These are phyloP conservation scores for Phylloporus sp. DNA, from an alignment of 768 basidiomycete genomes.

Conservation along the genomic window DNA sequence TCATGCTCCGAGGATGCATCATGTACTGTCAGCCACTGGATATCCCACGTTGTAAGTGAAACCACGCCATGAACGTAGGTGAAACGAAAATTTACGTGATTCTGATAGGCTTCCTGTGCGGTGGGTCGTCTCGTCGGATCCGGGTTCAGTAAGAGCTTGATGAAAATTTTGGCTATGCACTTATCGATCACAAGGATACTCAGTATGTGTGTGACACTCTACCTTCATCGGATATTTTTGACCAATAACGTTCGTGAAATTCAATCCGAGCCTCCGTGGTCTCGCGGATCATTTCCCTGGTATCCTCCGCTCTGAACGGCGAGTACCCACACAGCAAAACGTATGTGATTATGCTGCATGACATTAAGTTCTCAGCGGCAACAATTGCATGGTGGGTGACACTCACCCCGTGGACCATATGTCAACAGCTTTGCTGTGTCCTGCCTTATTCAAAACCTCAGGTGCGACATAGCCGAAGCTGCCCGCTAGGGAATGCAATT, in stretches of 20 bases:
- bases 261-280: slow-evolving; percentile 82
- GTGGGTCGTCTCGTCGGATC: slow-evolving; percentile 72
- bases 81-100: slow-evolving; percentile 47
- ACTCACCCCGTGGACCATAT: slow-evolving; percentile 88
- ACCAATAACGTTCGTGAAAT: slow-evolving; percentile 95
- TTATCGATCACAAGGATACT: not conserved
- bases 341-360: slow-evolving; percentile 82
- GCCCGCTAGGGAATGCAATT: slow-evolving; percentile 68
- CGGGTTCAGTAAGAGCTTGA: slow-evolving; percentile 63
- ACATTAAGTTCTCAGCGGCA: not conserved
- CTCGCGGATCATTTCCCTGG: slow-evolving; percentile 71
- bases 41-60: not conserved
- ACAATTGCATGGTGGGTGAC: not conserved
- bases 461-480: slow-evolving; percentile 92
- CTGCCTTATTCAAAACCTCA: slow-evolving; percentile 74
- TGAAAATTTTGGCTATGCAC: slow-evolving; percentile 75
- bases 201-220: slow-evolving; percentile 3
- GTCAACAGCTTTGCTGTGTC: slow-evolving; percentile 91
- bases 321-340: slow-evolving; percentile 93
- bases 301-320: slow-evolving; percentile 86
- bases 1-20: slow-evolving; percentile 69
- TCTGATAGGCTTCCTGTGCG: slow-evolving; percentile 62
- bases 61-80: not conserved
- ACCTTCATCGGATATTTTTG: slow-evolving; percentile 81
- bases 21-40: slow-evolving; percentile 72